Evolutionary conservation across 164 flowering plant species (phyloP).

Genomic region (Platanus orientalis): DNA sequence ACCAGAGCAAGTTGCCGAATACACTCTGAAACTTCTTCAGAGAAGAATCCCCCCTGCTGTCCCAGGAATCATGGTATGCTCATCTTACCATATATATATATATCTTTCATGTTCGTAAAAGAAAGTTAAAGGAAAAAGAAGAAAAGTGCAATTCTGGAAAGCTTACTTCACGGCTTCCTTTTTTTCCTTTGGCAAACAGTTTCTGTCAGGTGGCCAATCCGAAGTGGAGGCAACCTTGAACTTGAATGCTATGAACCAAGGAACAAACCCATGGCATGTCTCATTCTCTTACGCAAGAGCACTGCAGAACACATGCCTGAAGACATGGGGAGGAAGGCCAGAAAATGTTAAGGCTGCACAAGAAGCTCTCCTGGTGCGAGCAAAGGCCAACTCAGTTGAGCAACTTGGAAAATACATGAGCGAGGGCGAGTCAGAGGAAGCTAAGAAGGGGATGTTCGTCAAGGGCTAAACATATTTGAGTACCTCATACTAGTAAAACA

Average conservation of each 20-base stretch:
- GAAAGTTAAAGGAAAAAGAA: too few relatives aligned
- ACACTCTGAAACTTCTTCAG: neutral
- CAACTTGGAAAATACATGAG: neutral
- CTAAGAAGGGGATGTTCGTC: neutral
- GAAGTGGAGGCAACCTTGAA: slow-evolving; percentile 2
- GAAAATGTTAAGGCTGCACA: neutral
- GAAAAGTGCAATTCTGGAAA: too few relatives aligned
- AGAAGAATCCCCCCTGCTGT: slow-evolving; percentile 1
- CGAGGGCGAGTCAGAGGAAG: neutral
- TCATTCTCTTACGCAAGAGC: slow-evolving; percentile 1
- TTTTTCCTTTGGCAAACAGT: too few relatives aligned
- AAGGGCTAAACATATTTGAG: too few relatives aligned
- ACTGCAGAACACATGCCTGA: neutral
- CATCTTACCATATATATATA: too few relatives aligned
- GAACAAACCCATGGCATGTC: neutral
- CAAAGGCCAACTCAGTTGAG: neutral
- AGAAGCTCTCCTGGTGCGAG: neutral
- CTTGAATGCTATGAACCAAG: neutral
- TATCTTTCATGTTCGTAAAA: too few relatives aligned
- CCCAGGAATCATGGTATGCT: neutral
- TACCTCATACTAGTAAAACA: too few relatives aligned
- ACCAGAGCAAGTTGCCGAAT: neutral
- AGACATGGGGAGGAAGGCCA: slow-evolving; percentile 1
- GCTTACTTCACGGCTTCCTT: too few relatives aligned
- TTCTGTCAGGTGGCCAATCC: neutral